Conservation (phyloP, 1,284 basidiomycete genomes). For the Fomitopsis palustris region DNA sequence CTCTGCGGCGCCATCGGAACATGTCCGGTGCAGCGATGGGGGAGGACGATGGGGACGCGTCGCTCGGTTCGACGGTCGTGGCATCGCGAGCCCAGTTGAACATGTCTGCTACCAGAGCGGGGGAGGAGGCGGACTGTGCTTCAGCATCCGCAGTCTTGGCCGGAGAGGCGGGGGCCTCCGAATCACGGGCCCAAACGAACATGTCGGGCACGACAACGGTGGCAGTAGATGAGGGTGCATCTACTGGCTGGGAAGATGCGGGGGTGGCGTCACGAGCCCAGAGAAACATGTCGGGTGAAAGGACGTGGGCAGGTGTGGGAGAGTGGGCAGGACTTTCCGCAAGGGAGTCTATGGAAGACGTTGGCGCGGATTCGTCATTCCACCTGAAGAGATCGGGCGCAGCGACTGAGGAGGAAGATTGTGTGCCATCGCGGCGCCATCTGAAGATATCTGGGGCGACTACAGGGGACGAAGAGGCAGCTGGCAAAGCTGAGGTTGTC, state of each 20-base stretch:
- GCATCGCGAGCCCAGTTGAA: neutral
- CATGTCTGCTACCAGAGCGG: neutral
- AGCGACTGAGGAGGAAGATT: too few species aligned
- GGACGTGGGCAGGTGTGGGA: too few species aligned
- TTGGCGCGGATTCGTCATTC: too few species aligned
- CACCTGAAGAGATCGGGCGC: too few species aligned
- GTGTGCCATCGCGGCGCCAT: neutral
- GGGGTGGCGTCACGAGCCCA: too few species aligned
- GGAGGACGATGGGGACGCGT: neutral
- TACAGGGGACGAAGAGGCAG: neutral
- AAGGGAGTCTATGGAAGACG: too few species aligned
- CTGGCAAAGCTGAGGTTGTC: neutral
- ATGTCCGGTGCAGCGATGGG: neutral
- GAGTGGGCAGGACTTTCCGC: too few species aligned
- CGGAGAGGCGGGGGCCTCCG: neutral
- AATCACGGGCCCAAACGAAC: neutral
- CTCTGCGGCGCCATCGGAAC: neutral
- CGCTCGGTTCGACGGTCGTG: neutral
- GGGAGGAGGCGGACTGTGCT: neutral
- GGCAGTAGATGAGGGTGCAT: neutral
- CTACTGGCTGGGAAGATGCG: too few species aligned
- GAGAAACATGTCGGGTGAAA: too few species aligned
- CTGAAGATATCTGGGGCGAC: neutral
- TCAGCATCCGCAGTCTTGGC: neutral
- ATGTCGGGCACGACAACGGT: neutral